Evolutionary conservation across 1,284 basidiomycete species (phyloP), one percentile per base, ranked within the genome.

Genomic region (Cryptococcus sp.): DNA sequence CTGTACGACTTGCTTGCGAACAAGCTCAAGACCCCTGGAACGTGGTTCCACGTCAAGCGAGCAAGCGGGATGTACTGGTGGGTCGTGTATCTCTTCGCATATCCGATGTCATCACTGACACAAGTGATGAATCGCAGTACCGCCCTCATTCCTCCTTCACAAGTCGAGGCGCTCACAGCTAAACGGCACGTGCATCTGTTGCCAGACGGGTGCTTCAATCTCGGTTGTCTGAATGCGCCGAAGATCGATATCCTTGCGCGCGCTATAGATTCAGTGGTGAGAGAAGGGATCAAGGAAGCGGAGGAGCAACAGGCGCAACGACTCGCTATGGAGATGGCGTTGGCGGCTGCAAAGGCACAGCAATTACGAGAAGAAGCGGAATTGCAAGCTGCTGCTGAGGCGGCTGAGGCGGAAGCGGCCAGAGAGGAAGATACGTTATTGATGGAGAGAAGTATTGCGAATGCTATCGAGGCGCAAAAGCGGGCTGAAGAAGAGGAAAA

Each of bases 11-110:
- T 92, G 64, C 78, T 99, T 73, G 89, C 87, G 22, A 84, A 73
- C 59, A 76, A 91, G 78, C 80, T 91, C 71, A 85, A 92, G 80
- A 98, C 95, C 50, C 94, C 95, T 0, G 91, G 92, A 0, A 85
- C 83, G 63, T 99, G 95, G 95, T 84, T 87, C 20, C 93, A 98
- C 78, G 91, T 97, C 69, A 81, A 87, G 67, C 84, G 85, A 25
- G 67, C 71, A 5, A 59, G 62, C 11, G 77, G 77, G 19, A 73
- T 79, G 74, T 76, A 74, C 60, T 73, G 72, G 74, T 75, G 49
- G 59, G 74, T 64, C 4, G 34, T 38, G 17, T 20, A 20, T 7
- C 16, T 50, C 3, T 10, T 40, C 3, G 3, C 15, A 16, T 45
- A 39, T 44, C 58, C n/a, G 43, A 26, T 34, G 19, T 26, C 23